phyloP scores from a whole-genome alignment of 2,329 filamentous ascomycete genomes.

The Trichoderma endophyticum region DNA sequence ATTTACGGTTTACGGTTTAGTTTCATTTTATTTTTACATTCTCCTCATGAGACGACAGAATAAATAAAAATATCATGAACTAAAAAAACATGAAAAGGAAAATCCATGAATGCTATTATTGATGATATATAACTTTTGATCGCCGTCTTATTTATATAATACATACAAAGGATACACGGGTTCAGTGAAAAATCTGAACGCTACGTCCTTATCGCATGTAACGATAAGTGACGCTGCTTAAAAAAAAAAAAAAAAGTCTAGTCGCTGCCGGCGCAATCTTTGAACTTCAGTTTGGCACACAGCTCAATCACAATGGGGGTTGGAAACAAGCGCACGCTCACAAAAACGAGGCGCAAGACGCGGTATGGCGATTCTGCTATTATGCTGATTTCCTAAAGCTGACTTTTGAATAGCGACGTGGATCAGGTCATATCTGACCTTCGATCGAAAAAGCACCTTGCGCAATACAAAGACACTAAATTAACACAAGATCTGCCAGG shows the following conservation, averaged over 20 bases:
- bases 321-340: constrained; percentile 61
- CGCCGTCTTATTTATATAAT: neutral
- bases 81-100: neutral
- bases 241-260: neutral
- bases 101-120: neutral
- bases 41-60: neutral
- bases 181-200: neutral
- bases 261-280: neutral
- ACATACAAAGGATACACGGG: neutral
- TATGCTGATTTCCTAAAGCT: neutral
- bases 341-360: constrained; percentile 63
- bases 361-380: neutral
- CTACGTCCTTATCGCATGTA: neutral
- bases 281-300: neutral
- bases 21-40: neutral
- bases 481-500: constrained; percentile 83
- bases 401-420: constrained; percentile 62
- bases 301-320: constrained; percentile 58
- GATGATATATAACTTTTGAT: neutral
- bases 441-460: constrained; percentile 72
- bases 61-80: neutral
- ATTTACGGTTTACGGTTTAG: neutral
- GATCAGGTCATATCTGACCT: constrained; percentile 90
- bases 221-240: neutral
- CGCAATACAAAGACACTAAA: constrained; percentile 74